phyloP scores from a whole-genome alignment of 805 yeast genomes.

The Candida nitratophila region DNA sequence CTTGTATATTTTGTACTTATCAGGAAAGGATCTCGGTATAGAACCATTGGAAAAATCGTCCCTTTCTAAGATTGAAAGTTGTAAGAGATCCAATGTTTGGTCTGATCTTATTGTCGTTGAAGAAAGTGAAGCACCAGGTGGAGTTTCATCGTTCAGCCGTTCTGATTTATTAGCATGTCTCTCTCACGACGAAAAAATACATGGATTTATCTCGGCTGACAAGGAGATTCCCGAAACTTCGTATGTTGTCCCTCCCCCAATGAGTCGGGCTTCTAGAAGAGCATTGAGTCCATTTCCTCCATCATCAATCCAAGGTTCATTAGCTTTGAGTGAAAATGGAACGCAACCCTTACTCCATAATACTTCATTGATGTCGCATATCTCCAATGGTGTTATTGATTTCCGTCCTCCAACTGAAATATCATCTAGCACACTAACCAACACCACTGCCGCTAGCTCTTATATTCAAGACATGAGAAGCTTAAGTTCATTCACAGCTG shows the following conservation, averaged over 20 bases:
- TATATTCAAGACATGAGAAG: not conserved
- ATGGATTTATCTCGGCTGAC: not conserved
- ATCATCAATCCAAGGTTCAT: not conserved
- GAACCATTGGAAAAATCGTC: not conserved
- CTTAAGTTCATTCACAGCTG: conserved; percentile 3
- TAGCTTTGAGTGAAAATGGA: not conserved
- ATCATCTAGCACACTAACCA: not conserved
- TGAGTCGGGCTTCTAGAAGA: not conserved
- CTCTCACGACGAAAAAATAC: not conserved
- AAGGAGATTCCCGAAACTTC: not conserved
- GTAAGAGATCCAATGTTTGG: not conserved
- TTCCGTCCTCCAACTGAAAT: not conserved
- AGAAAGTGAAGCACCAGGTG: not conserved
- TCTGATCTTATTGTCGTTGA: not conserved
- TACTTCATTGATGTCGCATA: not conserved
- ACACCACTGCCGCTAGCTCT: not conserved
- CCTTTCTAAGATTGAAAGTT: not conserved
- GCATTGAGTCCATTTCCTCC: not conserved
- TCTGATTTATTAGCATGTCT: not conserved
- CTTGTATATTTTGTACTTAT: not conserved
- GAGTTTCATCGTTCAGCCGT: not conserved
- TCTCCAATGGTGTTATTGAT: not conserved
- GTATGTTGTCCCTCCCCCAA: not conserved
- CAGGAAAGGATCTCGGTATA: not conserved
- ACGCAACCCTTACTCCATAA: not conserved